Conservation (phyloP, 352 stramenopile genomes). For the Poterioochromonas sp. region DNA sequence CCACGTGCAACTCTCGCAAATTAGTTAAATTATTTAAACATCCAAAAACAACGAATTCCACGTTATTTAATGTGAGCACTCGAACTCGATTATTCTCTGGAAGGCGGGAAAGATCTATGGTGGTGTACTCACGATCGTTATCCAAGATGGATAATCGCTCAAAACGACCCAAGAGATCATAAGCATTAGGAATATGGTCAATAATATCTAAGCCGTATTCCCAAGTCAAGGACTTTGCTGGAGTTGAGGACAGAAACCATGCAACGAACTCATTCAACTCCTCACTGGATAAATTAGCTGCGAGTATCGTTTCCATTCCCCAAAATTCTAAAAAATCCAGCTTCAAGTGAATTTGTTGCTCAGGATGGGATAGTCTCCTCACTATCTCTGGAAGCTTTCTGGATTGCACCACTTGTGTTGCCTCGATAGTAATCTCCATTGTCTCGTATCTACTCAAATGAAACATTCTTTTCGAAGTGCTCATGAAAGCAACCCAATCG, state of each 20-base stretch:
- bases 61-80: constrained; percentile 14
- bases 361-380: background rate
- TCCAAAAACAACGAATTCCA: background rate
- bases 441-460: too few species aligned
- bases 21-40: constrained; percentile 19
- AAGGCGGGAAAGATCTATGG: constrained; percentile 5
- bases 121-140: background rate
- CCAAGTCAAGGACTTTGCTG: constrained; percentile 1
- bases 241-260: constrained; percentile 11
- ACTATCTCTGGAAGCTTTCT: constrained; percentile 4
- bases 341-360: constrained; percentile 14
- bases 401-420: background rate
- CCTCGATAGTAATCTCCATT: constrained; percentile 2
- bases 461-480: too few species aligned
- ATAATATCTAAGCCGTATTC: background rate
- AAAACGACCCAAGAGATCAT: constrained; percentile 1
- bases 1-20: constrained; percentile 4
- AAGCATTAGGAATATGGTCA: constrained; percentile 12
- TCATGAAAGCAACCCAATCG: too few species aligned
- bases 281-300: background rate
- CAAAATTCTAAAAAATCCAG: background rate
- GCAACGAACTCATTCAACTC: constrained; percentile 4
- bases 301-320: background rate
- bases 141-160: background rate
- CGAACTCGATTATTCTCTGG: constrained; percentile 1